Evolutionary conservation across 257 asterid species (phyloP).

Genomic region (Gentiana macrophylla): DNA sequence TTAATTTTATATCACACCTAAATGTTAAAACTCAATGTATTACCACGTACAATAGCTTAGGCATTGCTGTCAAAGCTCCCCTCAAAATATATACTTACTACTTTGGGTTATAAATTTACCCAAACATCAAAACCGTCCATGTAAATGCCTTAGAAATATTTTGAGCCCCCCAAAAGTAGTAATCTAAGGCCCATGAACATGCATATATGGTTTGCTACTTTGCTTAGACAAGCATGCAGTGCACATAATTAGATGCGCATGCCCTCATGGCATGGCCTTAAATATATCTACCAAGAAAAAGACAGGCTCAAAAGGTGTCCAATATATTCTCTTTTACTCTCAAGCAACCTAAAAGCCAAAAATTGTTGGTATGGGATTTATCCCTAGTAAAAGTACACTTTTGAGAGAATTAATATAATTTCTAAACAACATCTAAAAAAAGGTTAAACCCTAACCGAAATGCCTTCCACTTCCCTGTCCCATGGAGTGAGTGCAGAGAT

Average conservation of each 20-base stretch:
- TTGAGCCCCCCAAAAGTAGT: neutral
- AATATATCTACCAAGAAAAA: slow-evolving; percentile 11
- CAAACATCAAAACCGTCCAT: too few relatives aligned
- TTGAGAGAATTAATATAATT: neutral
- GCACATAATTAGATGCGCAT: slow-evolving; percentile 37
- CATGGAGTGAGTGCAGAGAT: too few relatives aligned
- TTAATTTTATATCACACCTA: too few relatives aligned
- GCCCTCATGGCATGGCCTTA: slow-evolving; percentile 17
- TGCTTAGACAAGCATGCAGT: slow-evolving; percentile 15
- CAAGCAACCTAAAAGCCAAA: slow-evolving; percentile 5
- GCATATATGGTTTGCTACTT: slow-evolving; percentile 9
- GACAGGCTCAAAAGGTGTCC: slow-evolving; percentile 15
- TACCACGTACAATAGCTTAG: too few relatives aligned
- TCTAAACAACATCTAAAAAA: too few relatives aligned
- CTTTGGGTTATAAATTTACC: too few relatives aligned
- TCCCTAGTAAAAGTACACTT: neutral
- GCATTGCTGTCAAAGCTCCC: too few relatives aligned
- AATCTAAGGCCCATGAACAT: slow-evolving; percentile 24
- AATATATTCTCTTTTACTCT: slow-evolving; percentile 1
- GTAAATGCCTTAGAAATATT: too few relatives aligned
- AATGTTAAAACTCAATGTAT: too few relatives aligned
- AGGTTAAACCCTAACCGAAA: too few relatives aligned
- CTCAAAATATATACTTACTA: too few relatives aligned
- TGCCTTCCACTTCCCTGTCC: too few relatives aligned
- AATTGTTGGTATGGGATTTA: neutral